phyloP scores from a whole-genome alignment of 345 rosid genomes.

The Moricandia arvensis region DNA sequence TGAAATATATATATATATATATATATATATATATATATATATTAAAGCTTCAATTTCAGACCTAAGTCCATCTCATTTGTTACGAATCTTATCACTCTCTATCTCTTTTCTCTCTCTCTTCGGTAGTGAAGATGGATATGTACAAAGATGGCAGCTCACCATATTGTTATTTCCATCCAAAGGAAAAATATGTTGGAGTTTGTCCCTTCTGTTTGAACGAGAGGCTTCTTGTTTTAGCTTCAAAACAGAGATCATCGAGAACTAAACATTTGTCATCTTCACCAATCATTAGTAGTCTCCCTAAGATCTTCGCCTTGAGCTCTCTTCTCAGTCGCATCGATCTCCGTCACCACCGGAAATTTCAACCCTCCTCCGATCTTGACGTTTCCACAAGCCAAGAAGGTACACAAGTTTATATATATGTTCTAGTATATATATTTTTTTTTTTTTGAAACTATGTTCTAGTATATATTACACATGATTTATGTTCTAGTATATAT shows the following conservation, averaged over 20 bases:
- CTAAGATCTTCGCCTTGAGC: conserved; percentile 72
- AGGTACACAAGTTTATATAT: conserved; percentile 47
- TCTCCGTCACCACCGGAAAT: conserved; percentile 59
- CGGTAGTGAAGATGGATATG: conserved; percentile 47
- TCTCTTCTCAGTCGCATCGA: conserved; percentile 76
- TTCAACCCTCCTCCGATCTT: conserved; percentile 39
- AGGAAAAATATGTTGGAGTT: conserved; percentile 58
- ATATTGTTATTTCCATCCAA: conserved; percentile 87
- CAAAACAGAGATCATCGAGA: conserved; percentile 51
- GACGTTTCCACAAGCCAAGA: conserved; percentile 70
- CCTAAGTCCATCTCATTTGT: conserved; percentile 21
- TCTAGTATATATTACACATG: too few relatives aligned
- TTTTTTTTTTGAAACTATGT: too few relatives aligned
- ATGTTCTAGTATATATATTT: neutral
- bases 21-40: conserved; percentile 18
- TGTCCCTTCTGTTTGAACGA: conserved; percentile 80
- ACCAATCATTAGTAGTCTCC: conserved; percentile 47
- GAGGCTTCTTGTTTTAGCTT: conserved; percentile 75
- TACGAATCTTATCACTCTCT: neutral
- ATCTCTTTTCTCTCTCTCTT: neutral
- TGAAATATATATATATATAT: conserved; percentile 6
- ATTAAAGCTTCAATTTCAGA: conserved; percentile 17
- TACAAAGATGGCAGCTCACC: conserved; percentile 50
- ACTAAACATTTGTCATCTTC: conserved; percentile 39
- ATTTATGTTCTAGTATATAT: neutral